Evolutionary conservation across 1,139 yeast genomes (phyloP).

Genomic region (Schwanniomyces etchellsii): DNA sequence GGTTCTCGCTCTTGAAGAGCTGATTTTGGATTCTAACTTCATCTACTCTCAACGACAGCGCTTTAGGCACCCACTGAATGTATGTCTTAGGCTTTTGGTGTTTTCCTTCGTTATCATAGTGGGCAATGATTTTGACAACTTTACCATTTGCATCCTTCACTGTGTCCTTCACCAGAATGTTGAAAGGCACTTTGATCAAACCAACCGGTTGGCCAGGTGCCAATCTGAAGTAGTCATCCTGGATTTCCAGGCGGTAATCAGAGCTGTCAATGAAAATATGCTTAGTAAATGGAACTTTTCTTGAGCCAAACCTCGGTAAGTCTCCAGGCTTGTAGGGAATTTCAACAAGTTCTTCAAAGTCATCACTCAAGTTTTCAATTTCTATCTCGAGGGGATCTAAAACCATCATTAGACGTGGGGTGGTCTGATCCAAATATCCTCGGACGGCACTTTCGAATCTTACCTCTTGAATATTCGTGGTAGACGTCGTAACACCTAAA

Average conservation of each 20-base stretch:
- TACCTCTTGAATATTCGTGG: conserved; percentile 82
- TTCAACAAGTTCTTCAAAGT: conserved; percentile 59
- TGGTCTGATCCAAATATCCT: conserved; percentile 78
- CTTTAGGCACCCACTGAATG: conserved; percentile 92
- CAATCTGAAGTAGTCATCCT: conserved; percentile 72
- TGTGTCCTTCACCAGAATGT: conserved; percentile 65
- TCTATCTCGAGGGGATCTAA: conserved; percentile 81
- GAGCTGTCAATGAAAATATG: conserved; percentile 75
- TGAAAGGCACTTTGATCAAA: conserved; percentile 85
- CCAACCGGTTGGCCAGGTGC: conserved; percentile 96
- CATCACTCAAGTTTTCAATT: conserved; percentile 76
- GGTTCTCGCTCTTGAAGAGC: conserved; percentile 88
- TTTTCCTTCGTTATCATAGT: conserved; percentile 60
- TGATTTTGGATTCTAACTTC: conserved; percentile 88
- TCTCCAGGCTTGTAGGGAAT: conserved; percentile 92
- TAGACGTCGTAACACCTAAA: conserved; percentile 91
- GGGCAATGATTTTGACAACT: conserved; percentile 66
- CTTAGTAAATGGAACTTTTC: conserved; percentile 74
- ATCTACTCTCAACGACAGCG: conserved; percentile 47
- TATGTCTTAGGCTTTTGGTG: conserved; percentile 84
- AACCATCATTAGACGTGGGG: conserved; percentile 93
- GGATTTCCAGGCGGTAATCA: conserved; percentile 69
- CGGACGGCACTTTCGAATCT: conserved; percentile 90
- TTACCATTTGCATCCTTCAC: conserved; percentile 62
- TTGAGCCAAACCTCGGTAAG: conserved; percentile 59